Evolutionary conservation across 1,284 basidiomycete species (phyloP).

Genomic region (Ustilago bromivora): DNA sequence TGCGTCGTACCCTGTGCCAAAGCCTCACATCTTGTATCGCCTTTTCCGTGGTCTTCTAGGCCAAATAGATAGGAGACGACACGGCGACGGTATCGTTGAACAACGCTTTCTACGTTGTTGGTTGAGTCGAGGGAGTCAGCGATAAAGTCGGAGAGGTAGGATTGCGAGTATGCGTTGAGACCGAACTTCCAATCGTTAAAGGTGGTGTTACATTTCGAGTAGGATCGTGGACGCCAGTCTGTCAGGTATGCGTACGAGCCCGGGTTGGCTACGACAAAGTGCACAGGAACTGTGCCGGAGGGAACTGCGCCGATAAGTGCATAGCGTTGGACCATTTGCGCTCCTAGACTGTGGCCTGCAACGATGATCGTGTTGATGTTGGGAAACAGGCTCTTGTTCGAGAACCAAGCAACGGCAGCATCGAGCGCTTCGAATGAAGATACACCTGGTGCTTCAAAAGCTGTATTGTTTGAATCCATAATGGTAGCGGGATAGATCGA

Average conservation of each 20-base stretch:
- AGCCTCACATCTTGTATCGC: conserved; percentile 52
- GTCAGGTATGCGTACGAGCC: conserved; percentile 53
- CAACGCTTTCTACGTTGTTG: conserved; percentile 50
- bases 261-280: conserved; percentile 59
- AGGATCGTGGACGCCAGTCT: conserved; percentile 32
- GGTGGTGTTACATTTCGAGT: conserved; percentile 29
- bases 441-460: conserved; percentile 29
- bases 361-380: conserved; percentile 55
- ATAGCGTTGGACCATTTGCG: conserved; percentile 55
- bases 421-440: conserved; percentile 55
- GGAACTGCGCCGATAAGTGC: conserved; percentile 53
- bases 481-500: conserved; percentile 34
- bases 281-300: conserved; percentile 40
- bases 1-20: conserved; percentile 46
- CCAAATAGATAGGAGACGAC: conserved; percentile 54
- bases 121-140: conserved; percentile 36
- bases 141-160: conserved; percentile 52
- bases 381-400: conserved; percentile 46
- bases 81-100: conserved; percentile 37
- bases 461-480: conserved; percentile 18
- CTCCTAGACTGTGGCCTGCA: conserved; percentile 52
- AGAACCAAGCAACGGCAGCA: conserved; percentile 35
- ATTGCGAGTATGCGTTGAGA: conserved; percentile 35
- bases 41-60: conserved; percentile 38
- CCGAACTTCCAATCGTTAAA: conserved; percentile 60